Evolutionary conservation across 371 early-diverging fungal genomes (phyloP).

Genomic region (Rhizopus delemar): DNA sequence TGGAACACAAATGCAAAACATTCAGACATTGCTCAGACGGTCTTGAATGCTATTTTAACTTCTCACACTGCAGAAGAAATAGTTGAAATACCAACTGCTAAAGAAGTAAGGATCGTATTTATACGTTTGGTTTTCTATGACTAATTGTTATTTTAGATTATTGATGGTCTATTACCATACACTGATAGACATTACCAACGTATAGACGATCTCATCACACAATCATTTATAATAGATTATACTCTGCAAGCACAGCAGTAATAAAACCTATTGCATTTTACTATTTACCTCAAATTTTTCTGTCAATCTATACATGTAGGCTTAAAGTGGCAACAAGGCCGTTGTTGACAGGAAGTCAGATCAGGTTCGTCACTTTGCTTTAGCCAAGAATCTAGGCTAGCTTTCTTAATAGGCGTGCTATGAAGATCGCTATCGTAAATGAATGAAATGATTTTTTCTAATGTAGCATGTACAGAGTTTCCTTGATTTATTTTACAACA

Average conservation of each 20-base stretch:
- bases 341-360: no score
- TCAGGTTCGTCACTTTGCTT: no score
- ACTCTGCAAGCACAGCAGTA: conserved; percentile 70
- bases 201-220: conserved; percentile 80
- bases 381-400: no score
- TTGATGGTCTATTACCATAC: conserved; percentile 85
- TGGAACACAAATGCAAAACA: conserved; percentile 94
- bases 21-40: conserved; percentile 77
- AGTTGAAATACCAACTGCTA: conserved; percentile 71
- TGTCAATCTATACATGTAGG: no score
- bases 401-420: no score
- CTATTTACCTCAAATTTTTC: no score
- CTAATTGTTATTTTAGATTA: conserved; percentile 35
- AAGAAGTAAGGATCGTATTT: conserved; percentile 57
- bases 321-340: no score
- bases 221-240: conserved; percentile 85
- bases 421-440: no score
- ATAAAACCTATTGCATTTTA: conserved; percentile 5
- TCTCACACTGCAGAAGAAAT: conserved; percentile 65
- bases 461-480: no score
- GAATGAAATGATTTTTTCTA: no score
- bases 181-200: conserved; percentile 90
- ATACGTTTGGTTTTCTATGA: neutral
- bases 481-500: no score
- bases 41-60: conserved; percentile 77